Evolutionary conservation across 495 filamentous ascomycete genomes (phyloP).

Genomic region (Neurospora sp.): DNA sequence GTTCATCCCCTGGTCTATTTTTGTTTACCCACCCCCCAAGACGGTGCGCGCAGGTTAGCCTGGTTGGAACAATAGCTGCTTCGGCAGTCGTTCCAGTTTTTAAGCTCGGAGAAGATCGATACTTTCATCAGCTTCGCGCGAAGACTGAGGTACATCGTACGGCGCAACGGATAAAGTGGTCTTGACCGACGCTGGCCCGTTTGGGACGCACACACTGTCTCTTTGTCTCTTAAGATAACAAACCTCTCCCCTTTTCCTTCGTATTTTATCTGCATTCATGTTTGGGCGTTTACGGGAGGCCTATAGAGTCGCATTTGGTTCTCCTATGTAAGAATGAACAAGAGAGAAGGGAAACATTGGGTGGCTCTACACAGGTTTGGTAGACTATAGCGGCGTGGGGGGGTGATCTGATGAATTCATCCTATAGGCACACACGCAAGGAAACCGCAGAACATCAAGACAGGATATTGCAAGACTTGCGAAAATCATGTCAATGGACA

Average conservation of each 20-base stretch:
- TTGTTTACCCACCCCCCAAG: background rate
- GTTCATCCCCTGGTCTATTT: background rate
- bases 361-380: background rate
- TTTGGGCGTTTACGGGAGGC: background rate
- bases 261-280: background rate
- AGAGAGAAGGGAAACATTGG: background rate
- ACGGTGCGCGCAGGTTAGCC: background rate
- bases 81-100: background rate
- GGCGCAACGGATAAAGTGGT: background rate
- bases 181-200: background rate
- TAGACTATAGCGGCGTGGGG: background rate
- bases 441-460: background rate
- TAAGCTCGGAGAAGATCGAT: background rate
- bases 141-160: background rate
- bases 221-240: background rate
- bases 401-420: background rate
- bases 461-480: background rate
- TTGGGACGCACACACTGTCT: background rate
- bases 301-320: background rate
- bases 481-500: background rate
- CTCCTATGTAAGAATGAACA: background rate
- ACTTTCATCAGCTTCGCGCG: background rate
- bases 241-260: background rate
- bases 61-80: background rate
- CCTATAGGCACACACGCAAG: background rate